Base-by-base conservation (phyloP, 2,329 filamentous ascomycete genomes). In the Didymella arachidicola region DNA sequence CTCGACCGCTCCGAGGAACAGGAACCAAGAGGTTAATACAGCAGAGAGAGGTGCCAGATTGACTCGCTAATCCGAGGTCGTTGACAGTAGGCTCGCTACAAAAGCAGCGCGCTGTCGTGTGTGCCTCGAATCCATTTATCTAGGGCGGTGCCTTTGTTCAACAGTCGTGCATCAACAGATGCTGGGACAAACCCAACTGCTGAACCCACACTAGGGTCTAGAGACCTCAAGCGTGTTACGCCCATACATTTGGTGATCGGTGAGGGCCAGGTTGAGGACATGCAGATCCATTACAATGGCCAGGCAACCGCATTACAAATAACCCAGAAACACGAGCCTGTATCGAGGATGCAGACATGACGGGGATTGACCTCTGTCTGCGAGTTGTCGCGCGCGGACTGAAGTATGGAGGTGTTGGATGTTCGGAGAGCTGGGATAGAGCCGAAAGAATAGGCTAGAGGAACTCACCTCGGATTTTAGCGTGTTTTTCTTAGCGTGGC, bases 121-220 rank as follows among this genome's bases (percentile, higher is more conserved):
- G 59, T 19, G 39, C 51, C 52, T 49, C 19, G 45, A 51, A 53
- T 44, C 59, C 59, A 50, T 73, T 69, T 26, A 53, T 76, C 57
- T 76, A 26, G 73, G 72, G 70, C 63, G 63, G 62, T 70, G 73
- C 73, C 73, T 76, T 76, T 76, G 72, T 66, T 57, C 70, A 74
- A 60, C 66, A 73, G 66, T 65, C 65, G 73, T 68, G 39, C 63
- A 70, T 64, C 69, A 25, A 48, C 48, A 62, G 63, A 66, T 65
- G 63, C 19, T 56, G 57, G 63, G 60, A 59, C 47, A n/a, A 46
- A 11, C 65, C 66, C 53, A 59, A 63, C 65, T 71, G 67, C 58
- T 71, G 65, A 64, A 74, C 71, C 73, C 72, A 72, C 67, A 67
- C 49, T 61, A 62, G 65, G 63, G 55, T 69, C 64, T 59, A 49